phyloP scores from a whole-genome alignment of 2,329 filamentous ascomycete genomes.

The Botrytis fabae region DNA sequence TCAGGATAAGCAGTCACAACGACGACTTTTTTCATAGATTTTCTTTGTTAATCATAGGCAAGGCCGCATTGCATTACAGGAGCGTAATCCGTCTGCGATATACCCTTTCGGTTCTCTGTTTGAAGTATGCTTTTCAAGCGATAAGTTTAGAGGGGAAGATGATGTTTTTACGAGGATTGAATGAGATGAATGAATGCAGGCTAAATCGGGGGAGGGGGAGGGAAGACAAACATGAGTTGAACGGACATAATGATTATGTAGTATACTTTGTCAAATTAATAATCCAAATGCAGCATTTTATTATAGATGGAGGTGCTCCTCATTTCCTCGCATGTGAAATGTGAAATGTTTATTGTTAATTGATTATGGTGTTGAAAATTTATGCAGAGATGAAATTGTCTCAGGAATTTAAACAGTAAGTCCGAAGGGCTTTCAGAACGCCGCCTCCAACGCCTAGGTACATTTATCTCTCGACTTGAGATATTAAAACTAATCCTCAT shows the following conservation, averaged over 20 bases:
- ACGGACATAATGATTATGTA: slow-evolving; percentile 11
- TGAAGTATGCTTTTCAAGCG: slow-evolving; percentile 1
- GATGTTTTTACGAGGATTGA: slow-evolving; percentile 9
- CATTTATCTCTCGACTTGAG: no score
- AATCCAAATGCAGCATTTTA: not conserved
- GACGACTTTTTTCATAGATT: not conserved
- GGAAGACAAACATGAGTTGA: slow-evolving; percentile 26
- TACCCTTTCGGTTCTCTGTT: slow-evolving; percentile 16
- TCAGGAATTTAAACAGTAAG: not conserved
- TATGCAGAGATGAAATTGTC: not conserved
- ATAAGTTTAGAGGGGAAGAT: not conserved
- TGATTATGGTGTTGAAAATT: not conserved
- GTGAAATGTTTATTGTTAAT: not conserved
- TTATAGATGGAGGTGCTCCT: not conserved
- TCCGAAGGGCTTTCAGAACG: not conserved
- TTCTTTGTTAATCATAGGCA: slow-evolving; percentile 10
- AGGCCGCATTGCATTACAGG: slow-evolving; percentile 19
- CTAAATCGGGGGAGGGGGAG: not conserved
- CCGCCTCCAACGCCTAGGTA: no score
- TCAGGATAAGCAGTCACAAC: not conserved
- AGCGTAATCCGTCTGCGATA: slow-evolving; percentile 12
- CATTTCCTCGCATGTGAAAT: not conserved
- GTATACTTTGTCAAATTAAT: slow-evolving; percentile 13
- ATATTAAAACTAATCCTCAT: not conserved
- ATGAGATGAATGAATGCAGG: not conserved